These are phyloP conservation scores for Mortierella hygrophila DNA, from an alignment of 192 early-diverging fungal genomes.

Conservation along the genomic window DNA sequence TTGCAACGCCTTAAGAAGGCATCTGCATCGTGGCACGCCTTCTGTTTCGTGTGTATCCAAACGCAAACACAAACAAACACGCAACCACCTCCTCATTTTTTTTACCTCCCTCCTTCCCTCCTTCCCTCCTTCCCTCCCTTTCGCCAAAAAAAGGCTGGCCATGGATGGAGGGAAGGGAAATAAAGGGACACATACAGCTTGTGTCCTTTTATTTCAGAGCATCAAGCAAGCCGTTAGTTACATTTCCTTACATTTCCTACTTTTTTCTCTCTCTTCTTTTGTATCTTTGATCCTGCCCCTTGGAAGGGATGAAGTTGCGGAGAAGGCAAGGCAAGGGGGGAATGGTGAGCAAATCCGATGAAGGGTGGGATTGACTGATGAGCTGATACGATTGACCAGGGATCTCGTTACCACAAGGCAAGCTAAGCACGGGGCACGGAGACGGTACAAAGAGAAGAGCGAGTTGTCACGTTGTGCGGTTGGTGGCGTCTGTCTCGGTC, in stretches of 20 bases:
- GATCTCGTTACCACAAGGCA: no score
- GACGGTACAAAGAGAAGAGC: no score
- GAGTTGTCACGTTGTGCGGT: no score
- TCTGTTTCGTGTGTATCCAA: neutral
- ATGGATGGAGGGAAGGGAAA: neutral
- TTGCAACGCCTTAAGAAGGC: neutral
- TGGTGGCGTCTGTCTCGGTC: no score
- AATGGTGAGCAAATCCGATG: slow-evolving; percentile 1
- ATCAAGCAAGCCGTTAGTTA: slow-evolving; percentile 27
- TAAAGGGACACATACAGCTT: slow-evolving; percentile 15
- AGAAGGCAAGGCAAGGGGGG: neutral
- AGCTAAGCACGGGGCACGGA: no score
- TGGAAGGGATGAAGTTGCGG: neutral
- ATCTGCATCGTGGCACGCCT: neutral
- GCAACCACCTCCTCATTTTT: slow-evolving; percentile 23
- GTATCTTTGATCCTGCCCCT: neutral
- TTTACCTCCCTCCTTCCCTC: neutral
- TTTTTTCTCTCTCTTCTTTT: neutral
- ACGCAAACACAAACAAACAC: neutral
- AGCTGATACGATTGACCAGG: neutral
- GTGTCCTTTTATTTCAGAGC: neutral
- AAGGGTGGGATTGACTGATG: neutral
- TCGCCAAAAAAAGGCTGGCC: neutral
- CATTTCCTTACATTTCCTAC: neutral
- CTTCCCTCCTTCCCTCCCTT: neutral